Evolutionary conservation across 2,329 filamentous ascomycete species (phyloP), one percentile per base, ranked within the genome.

Genomic region (Sporothrix pseudoabietina): DNA sequence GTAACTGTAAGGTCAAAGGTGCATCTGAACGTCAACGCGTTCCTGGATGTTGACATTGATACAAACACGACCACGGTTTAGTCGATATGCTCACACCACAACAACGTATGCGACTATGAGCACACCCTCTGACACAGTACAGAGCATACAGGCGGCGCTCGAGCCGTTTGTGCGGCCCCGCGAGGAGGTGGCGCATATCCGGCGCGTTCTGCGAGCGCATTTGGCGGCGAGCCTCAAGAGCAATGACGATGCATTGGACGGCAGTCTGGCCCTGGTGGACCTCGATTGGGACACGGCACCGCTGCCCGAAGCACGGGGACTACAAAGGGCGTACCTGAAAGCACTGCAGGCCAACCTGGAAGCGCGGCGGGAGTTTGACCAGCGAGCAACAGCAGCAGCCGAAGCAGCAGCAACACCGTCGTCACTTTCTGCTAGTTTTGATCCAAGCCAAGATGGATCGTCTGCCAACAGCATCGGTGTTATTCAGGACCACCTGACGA

Each of bases 141-240:
- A 72, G 63, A 32, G 54, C n/a, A 72, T 77, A 19, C 74, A 68
- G 12, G 69, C 63, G 39, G 81, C 80, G 22, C 82, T 91, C 30
- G 81, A 83, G 47, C 85, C 86, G 4, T 89, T 85, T 74, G 82
- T 90, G 72, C 87, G 87, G 70, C 84, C 86, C 39, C 84, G 88
- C 35, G 87, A 90, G 73, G 87, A 91, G 76, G 83, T 85, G 68
- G 82, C 85, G 49, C 86, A 86, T 65, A 87, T 91, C 72, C 84
- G 87, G 75, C 86, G 85, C 69, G 81, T 89, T 41, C 78, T 90
- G 63, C 84, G 87, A 57, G 83, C 86, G 26, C 84, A 89, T 75
- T 81, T 91, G 4, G 84, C 83, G 39, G 83, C 85, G 30, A 84
- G 82, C 75, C 78, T 86, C 22, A 80, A 83, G 19, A 80, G 83